Percentiles rank a stretch among this genome's conserved stretches.
Evolutionary conservation across 2,329 filamentous ascomycete species (phyloP).

Genomic region (Colletotrichum incanum): DNA sequence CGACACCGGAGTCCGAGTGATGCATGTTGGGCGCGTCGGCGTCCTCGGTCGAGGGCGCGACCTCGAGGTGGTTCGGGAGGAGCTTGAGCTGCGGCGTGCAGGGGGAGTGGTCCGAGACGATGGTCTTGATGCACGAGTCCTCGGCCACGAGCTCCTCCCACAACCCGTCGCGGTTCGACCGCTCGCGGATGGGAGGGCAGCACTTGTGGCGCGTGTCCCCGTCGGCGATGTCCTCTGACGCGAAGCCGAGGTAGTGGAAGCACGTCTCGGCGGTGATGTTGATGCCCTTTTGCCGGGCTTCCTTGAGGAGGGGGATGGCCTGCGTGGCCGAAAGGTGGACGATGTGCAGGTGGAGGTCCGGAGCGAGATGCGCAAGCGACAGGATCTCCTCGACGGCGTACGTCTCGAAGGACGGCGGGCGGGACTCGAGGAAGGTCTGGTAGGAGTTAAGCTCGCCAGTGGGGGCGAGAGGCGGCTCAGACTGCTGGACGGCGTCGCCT

Average conservation of each 20-base stretch:
- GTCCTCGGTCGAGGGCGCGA: conserved; percentile 46
- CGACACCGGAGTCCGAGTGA: conserved; percentile 69
- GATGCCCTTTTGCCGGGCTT: conserved; percentile 80
- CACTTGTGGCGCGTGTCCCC: conserved; percentile 96
- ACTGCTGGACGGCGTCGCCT: conserved; percentile 81
- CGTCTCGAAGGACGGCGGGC: conserved; percentile 91
- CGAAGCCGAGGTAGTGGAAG: conserved; percentile 92
- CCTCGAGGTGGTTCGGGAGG: conserved; percentile 77
- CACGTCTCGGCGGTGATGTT: conserved; percentile 96
- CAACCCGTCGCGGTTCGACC: conserved; percentile 85
- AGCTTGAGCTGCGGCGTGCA: conserved; percentile 96
- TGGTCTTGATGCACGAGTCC: conserved; percentile 88
- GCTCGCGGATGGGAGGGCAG: conserved; percentile 90
- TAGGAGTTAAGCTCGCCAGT: conserved; percentile 83
- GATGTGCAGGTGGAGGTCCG: conserved; percentile 89
- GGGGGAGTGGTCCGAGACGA: conserved; percentile 96
- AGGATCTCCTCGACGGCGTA: conserved; percentile 92
- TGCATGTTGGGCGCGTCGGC: conserved; percentile 55
- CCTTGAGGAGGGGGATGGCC: conserved; percentile 84
- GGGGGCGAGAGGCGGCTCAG: conserved; percentile 78
- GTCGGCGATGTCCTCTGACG: conserved; percentile 84
- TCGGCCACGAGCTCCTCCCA: conserved; percentile 84
- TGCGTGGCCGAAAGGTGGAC: conserved; percentile 93
- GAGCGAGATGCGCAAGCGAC: conserved; percentile 83
- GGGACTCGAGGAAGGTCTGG: conserved; percentile 91